Conservation (phyloP, 2,329 filamentous ascomycete species). For the Chaetomium olivaceum region DNA sequence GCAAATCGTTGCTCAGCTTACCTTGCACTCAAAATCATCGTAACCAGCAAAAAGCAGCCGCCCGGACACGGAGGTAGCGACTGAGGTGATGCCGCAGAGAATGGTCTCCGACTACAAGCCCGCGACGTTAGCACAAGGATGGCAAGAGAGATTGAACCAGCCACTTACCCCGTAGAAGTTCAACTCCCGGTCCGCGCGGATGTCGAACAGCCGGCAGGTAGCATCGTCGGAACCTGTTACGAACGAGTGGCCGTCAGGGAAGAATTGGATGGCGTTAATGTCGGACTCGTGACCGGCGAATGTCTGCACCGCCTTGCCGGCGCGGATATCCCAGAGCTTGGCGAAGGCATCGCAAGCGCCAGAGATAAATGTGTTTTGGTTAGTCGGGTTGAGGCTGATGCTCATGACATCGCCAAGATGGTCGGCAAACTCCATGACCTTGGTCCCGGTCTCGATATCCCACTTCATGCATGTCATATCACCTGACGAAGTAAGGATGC, state of each 20-base stretch:
- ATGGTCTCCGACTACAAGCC: slow-evolving; percentile 83
- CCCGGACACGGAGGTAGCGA: slow-evolving; percentile 95
- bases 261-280: slow-evolving; percentile 99
- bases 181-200: slow-evolving; percentile 83
- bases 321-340: slow-evolving; percentile 98
- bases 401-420: slow-evolving; percentile 99
- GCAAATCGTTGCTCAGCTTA: slow-evolving; percentile 43
- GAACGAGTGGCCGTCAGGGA: slow-evolving; percentile 97
- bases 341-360: slow-evolving; percentile 98
- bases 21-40: slow-evolving; percentile 99
- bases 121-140: slow-evolving; percentile 16
- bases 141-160: slow-evolving; percentile 15
- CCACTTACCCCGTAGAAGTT: slow-evolving; percentile 66
- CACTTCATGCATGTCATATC: slow-evolving; percentile 99
- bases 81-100: slow-evolving; percentile 95
- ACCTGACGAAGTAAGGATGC: slow-evolving; percentile 95
- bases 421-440: slow-evolving; percentile 97
- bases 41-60: slow-evolving; percentile 95
- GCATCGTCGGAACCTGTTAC: slow-evolving; percentile 97
- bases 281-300: slow-evolving; percentile 98
- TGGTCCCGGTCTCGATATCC: slow-evolving; percentile 97
- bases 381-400: slow-evolving; percentile 98
- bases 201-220: slow-evolving; percentile 95
- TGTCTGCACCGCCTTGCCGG: slow-evolving; percentile 96
- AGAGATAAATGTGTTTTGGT: slow-evolving; percentile 99